Evolutionary conservation across 345 rosid genomes (phyloP).

Genomic region (Citrus inodora): DNA sequence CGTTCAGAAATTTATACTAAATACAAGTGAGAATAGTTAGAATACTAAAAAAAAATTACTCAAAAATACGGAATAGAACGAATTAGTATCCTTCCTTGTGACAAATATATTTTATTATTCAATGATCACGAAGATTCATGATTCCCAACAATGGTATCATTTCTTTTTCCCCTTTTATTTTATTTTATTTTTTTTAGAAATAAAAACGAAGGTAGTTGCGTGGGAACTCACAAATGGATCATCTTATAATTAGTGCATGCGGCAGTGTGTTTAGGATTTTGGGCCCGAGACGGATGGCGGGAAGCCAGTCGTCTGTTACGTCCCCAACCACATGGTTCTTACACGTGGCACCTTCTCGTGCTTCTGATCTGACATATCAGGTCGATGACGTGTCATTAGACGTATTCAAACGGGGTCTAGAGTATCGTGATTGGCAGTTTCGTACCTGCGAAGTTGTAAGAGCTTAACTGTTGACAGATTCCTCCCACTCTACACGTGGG

Average conservation of each 20-base stretch:
- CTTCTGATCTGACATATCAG: conserved; percentile 15
- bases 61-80: too few relatives aligned
- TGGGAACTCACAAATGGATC: background rate
- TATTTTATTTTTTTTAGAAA: too few relatives aligned
- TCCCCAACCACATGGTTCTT: conserved; percentile 21
- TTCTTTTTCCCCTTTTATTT: background rate
- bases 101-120: background rate
- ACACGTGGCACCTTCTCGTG: conserved; percentile 19
- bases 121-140: background rate
- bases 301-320: conserved; percentile 22
- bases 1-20: too few relatives aligned
- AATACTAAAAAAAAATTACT: too few relatives aligned
- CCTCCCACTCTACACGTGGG: background rate
- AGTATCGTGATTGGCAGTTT: background rate
- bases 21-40: too few relatives aligned
- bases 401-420: conserved; percentile 16
- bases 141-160: background rate
- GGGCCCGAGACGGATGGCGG: conserved; percentile 33
- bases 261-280: background rate
- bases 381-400: conserved; percentile 16
- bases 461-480: background rate
- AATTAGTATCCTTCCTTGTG: background rate
- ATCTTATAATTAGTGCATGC: background rate
- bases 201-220: background rate
- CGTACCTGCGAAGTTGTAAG: conserved; percentile 17